Evolutionary conservation across 768 basidiomycete genomes (phyloP), one percentile per base, ranked within the genome.

Genomic region (Podaxis sp.): DNA sequence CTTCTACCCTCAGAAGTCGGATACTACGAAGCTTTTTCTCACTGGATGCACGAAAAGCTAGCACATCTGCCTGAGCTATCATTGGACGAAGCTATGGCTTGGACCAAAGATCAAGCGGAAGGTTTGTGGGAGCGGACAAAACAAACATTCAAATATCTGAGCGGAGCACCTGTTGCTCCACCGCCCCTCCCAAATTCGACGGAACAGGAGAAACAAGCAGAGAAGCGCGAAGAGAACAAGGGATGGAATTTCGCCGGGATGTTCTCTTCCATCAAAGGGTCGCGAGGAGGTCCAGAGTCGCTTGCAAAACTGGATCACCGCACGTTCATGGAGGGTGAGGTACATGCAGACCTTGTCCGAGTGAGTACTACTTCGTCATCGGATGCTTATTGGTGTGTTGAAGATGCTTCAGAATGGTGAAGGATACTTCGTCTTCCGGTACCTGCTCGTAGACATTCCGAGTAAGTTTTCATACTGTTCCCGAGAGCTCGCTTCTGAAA

Each of bases 391-490:
- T 60, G 44, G 54, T 58, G 38, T 48, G 26, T 24, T 22, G 28
- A 62, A 15, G 36, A 22, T 13, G 65, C 58, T 33, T 50, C 70
- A 93, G 91, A 89, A 91, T 65, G 83, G 84, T 54, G 83, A 88
- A 56, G 91, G 91, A 7, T 87, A 89, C 70, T 94, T 90, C 71
- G 83, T 87, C 62, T 89, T 89, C 73, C 82, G 87, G 55, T 92
- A 92, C 72, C 79, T 93, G 54, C 79, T 92, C 49, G 81, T 93
- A 46, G 91, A 93, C 73, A 82, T 93, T 61, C 91, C 91, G 37
- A 87, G 91, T 93, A 74, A 64, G 89, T 78, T 53, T 67, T 62
- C 26, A 53, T 71, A 71, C 57, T 68, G 67, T 12, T 73, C 72
- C 36, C 70, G 56, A 60, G 22, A 30, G 40, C 38, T 38, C 52